Evolutionary conservation across 305 asterid species (phyloP).

Genomic region (Solanum hybrid): DNA sequence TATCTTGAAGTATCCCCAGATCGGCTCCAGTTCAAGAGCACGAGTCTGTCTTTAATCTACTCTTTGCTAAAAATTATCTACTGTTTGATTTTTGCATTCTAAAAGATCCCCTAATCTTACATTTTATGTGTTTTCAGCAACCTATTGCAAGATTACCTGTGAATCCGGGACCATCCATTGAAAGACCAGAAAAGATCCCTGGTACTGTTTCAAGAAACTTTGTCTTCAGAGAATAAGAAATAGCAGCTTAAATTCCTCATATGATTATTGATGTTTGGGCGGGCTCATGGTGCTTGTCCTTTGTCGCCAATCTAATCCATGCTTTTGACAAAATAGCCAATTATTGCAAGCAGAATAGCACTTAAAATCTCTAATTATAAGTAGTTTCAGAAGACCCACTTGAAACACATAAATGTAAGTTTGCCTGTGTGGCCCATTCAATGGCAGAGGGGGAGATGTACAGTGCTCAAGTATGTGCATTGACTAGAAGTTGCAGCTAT

Average conservation of each 20-base stretch:
- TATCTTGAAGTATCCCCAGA: no score
- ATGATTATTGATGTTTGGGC: neutral
- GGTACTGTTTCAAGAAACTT: conserved; percentile 24
- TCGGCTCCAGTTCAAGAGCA: no score
- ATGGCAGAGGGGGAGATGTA: neutral
- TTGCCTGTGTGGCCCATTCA: neutral
- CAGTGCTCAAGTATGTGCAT: neutral
- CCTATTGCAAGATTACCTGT: conserved; percentile 45
- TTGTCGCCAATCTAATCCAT: neutral
- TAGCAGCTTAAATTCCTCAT: neutral
- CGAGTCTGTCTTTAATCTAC: neutral
- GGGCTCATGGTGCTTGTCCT: neutral
- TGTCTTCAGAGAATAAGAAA: neutral
- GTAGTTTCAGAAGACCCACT: neutral
- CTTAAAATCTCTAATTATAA: neutral
- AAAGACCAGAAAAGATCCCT: conserved; percentile 49
- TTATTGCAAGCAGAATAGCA: neutral
- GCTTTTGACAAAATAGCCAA: neutral
- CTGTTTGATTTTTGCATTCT: neutral
- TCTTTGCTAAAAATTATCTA: neutral
- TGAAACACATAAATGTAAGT: neutral
- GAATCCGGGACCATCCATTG: conserved; percentile 48
- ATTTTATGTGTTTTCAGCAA: conserved; percentile 21
- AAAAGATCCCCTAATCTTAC: neutral
- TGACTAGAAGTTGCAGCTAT: neutral